phyloP scores from a whole-genome alignment of 2,329 filamentous ascomycete genomes.

The Fusarium udum region DNA sequence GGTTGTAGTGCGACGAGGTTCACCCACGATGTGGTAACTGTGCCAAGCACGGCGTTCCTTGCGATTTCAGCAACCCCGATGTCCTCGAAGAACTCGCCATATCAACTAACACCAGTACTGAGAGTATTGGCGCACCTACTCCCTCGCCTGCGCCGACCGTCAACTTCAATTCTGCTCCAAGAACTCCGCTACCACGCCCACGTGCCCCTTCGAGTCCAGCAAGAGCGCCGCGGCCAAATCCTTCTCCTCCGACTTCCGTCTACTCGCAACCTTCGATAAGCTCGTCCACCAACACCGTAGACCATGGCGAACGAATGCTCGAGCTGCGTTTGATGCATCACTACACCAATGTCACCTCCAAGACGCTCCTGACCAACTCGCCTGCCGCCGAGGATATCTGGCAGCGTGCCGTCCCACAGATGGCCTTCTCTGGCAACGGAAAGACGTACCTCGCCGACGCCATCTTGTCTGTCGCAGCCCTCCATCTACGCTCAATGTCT shows the following conservation, averaged over 20 bases:
- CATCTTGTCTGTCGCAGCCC: slow-evolving; percentile 70
- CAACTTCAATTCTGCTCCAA: slow-evolving; percentile 34
- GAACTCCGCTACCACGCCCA: slow-evolving; percentile 39
- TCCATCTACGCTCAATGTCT: slow-evolving; percentile 66
- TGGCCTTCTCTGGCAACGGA: slow-evolving; percentile 68
- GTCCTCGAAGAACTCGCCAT: slow-evolving; percentile 56
- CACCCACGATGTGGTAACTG: slow-evolving; percentile 74
- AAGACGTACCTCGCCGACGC: slow-evolving; percentile 69
- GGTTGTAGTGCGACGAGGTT: slow-evolving; percentile 68
- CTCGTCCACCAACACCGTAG: slow-evolving; percentile 46
- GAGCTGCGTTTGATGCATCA: slow-evolving; percentile 73
- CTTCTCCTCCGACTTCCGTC: slow-evolving; percentile 47
- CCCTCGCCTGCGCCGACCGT: slow-evolving; percentile 36
- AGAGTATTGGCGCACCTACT: slow-evolving; percentile 39
- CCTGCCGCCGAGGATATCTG: slow-evolving; percentile 65
- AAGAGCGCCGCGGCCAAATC: slow-evolving; percentile 37
- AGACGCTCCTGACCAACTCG: slow-evolving; percentile 66
- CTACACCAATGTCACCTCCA: slow-evolving; percentile 68
- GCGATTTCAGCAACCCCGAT: slow-evolving; percentile 69
- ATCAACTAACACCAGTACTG: slow-evolving; percentile 48
- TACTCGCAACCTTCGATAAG: slow-evolving; percentile 45
- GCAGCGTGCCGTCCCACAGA: slow-evolving; percentile 66
- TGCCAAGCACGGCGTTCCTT: slow-evolving; percentile 71
- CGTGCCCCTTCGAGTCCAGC: slow-evolving; percentile 33
- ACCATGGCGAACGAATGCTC: slow-evolving; percentile 58